Percentiles rank a stretch among this genome's conserved stretches.
Evolutionary conservation across 2,329 filamentous ascomycete species (phyloP).

Genomic region (Xylariaceae sp.): DNA sequence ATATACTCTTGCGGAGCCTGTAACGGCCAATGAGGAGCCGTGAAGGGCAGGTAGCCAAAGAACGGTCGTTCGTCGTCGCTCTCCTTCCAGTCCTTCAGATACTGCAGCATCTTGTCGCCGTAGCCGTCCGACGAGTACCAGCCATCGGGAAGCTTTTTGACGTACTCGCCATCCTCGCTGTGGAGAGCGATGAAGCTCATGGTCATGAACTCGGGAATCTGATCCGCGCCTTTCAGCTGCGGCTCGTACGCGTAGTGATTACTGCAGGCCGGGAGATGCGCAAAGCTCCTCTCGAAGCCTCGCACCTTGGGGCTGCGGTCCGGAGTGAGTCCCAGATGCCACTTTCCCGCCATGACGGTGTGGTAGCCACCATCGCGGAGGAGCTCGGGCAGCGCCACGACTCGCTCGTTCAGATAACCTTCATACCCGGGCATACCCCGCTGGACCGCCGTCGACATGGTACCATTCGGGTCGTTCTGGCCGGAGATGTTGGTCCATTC

Average conservation of each 20-base stretch:
- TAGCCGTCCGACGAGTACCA: slow-evolving; percentile 53
- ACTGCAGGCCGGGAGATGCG: slow-evolving; percentile 56
- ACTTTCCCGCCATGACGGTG: slow-evolving; percentile 59
- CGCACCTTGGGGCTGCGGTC: slow-evolving; percentile 51
- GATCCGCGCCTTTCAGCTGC: slow-evolving; percentile 31
- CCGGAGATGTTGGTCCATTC: slow-evolving; percentile 41
- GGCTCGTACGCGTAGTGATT: slow-evolving; percentile 52
- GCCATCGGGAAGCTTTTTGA: slow-evolving; percentile 41
- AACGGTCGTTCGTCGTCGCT: slow-evolving; percentile 39
- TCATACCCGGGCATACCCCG: slow-evolving; percentile 58
- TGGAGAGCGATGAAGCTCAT: slow-evolving; percentile 36
- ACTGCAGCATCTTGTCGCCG: slow-evolving; percentile 47
- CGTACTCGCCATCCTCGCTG: slow-evolving; percentile 32
- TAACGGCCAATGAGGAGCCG: slow-evolving; percentile 60
- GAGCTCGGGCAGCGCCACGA: slow-evolving; percentile 55
- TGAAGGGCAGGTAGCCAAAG: slow-evolving; percentile 58
- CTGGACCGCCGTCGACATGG: slow-evolving; percentile 35
- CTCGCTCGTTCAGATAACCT: slow-evolving; percentile 57
- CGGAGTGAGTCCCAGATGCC: slow-evolving; percentile 57
- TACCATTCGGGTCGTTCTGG: slow-evolving; percentile 28
- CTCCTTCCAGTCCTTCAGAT: slow-evolving; percentile 43
- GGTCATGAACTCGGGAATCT: slow-evolving; percentile 35
- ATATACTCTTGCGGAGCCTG: slow-evolving; percentile 53
- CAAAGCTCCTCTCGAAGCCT: slow-evolving; percentile 57
- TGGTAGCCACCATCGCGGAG: slow-evolving; percentile 55